phyloP scores from a whole-genome alignment of 768 basidiomycete species.

The Leucosporidium creatinivorum region DNA sequence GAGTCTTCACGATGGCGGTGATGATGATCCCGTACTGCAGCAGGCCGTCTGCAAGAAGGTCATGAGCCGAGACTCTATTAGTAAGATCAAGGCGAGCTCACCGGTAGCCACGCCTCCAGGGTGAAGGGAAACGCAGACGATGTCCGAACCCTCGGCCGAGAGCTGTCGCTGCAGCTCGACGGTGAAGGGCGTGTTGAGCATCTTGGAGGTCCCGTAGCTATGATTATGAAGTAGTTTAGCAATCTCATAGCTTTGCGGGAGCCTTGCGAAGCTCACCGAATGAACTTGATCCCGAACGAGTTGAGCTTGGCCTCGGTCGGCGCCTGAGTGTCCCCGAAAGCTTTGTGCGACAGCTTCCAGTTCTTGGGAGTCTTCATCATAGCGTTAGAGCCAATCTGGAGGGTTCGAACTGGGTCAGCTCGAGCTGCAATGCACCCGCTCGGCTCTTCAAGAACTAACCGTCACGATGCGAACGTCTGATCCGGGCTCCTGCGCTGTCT shows the following conservation, averaged over 20 bases:
- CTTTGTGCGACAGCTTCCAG: too few species aligned
- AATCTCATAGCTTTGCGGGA: too few species aligned
- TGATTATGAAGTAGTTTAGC: too few species aligned
- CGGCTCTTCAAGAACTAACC: conserved; percentile 47
- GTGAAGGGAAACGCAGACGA: conserved; percentile 46
- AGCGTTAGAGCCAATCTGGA: too few species aligned
- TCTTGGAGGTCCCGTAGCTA: conserved; percentile 49
- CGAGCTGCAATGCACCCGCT: too few species aligned
- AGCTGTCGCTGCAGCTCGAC: conserved; percentile 51
- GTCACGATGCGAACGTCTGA: conserved; percentile 59
- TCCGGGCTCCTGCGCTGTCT: conserved; percentile 48
- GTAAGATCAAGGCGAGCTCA: conserved; percentile 21
- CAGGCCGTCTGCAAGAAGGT: not conserved
- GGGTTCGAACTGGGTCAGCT: too few species aligned
- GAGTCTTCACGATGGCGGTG: not conserved
- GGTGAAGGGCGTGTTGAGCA: conserved; percentile 51
- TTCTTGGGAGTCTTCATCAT: too few species aligned
- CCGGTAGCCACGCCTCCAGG: conserved; percentile 47
- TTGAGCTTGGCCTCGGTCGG: not conserved
- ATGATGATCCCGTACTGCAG: not conserved
- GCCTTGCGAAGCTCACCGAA: not conserved
- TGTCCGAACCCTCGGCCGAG: conserved; percentile 42
- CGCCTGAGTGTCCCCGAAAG: too few species aligned
- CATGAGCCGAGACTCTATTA: too few species aligned
- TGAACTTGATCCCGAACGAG: not conserved